Conservation (phyloP, 345 rosid species). For the Acer yangbiense region DNA sequence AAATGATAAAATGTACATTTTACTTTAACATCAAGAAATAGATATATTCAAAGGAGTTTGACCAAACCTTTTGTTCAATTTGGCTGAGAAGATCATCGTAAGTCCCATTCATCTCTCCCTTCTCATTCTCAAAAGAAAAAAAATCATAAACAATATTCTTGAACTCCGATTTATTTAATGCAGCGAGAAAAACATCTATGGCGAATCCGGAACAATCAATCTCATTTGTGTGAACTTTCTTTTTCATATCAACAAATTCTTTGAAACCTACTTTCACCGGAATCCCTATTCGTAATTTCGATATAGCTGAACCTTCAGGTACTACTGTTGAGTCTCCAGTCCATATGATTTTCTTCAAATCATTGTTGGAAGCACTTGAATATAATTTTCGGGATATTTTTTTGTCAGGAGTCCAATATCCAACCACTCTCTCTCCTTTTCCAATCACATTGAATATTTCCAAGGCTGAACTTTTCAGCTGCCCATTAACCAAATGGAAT, state of each 20-base stretch:
- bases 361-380: background rate
- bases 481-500: conserved; percentile 35
- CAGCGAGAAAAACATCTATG: conserved; percentile 43
- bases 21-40: too few relatives aligned
- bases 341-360: too few relatives aligned
- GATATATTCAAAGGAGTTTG: too few relatives aligned
- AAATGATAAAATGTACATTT: too few relatives aligned
- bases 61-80: conserved; percentile 18
- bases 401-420: conserved; percentile 34
- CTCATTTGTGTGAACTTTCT: conserved; percentile 5
- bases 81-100: conserved; percentile 31
- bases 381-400: conserved; percentile 7
- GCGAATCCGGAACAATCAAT: conserved; percentile 25
- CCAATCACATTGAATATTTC: too few relatives aligned
- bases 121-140: background rate
- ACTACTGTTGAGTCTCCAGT: too few relatives aligned
- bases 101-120: conserved; percentile 2
- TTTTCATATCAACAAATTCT: conserved; percentile 33
- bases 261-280: conserved; percentile 33
- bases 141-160: conserved; percentile 20
- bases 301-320: too few relatives aligned
- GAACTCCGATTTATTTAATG: conserved; percentile 22
- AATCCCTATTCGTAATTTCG: conserved; percentile 30
- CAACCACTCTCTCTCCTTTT: conserved; percentile 25
- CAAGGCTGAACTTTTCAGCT: conserved; percentile 30